These are phyloP conservation scores for Penicillium coffeae DNA, from an alignment of 495 filamentous ascomycete species.

Conservation along the genomic window DNA sequence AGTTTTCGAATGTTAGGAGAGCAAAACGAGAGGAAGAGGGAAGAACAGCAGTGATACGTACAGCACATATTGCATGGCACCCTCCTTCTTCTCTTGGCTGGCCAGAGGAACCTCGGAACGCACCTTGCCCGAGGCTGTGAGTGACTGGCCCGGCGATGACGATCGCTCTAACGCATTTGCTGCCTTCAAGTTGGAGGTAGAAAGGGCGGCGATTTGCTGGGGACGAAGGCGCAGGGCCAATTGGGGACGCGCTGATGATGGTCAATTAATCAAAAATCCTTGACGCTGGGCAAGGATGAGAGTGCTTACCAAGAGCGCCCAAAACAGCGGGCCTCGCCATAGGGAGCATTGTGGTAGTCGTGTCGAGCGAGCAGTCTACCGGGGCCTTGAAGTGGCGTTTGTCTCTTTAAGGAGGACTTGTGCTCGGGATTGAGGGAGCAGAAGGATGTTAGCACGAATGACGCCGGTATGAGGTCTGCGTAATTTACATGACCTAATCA, in stretches of 20 bases:
- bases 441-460: slow-evolving; percentile 1
- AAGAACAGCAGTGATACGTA: slow-evolving; percentile 44
- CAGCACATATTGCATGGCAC: slow-evolving; percentile 95
- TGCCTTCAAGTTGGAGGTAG: slow-evolving; percentile 40
- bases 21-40: background rate
- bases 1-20: slow-evolving; percentile 9
- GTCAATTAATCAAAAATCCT: slow-evolving; percentile 9
- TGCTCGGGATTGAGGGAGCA: slow-evolving; percentile 15
- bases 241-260: slow-evolving; percentile 26
- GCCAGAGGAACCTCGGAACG: slow-evolving; percentile 77
- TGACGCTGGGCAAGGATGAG: background rate
- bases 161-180: slow-evolving; percentile 43
- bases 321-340: slow-evolving; percentile 27
- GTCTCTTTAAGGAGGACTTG: slow-evolving; percentile 19
- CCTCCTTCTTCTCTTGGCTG: slow-evolving; percentile 91
- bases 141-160: slow-evolving; percentile 34
- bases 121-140: slow-evolving; percentile 50
- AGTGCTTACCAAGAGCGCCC: slow-evolving; percentile 30
- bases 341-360: slow-evolving; percentile 25
- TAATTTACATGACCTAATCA: slow-evolving; percentile 14
- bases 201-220: slow-evolving; percentile 34
- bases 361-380: background rate
- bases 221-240: slow-evolving; percentile 19
- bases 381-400: slow-evolving; percentile 20
- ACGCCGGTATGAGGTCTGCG: slow-evolving; percentile 9